A percentile compares a stretch with the other conserved stretches of the same genome.
Conservation (phyloP, 192 early-diverging fungal genomes). For the Powellomyces hirtus region DNA sequence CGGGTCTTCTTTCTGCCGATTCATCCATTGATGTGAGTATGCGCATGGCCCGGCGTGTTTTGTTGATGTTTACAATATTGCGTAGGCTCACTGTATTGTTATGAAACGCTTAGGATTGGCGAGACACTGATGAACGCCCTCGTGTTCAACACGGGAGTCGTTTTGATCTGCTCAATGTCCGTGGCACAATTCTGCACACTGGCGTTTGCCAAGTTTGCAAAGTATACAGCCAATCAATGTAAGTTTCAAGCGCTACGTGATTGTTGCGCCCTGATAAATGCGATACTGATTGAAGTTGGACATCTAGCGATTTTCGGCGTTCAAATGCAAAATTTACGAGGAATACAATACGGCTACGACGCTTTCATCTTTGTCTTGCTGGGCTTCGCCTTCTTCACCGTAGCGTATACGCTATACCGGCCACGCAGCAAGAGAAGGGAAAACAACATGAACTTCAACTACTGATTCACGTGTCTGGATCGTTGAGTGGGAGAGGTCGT, state of each 20-base stretch:
- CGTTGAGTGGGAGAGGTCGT: too few species aligned
- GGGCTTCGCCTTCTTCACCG: conserved; percentile 41
- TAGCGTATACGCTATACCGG: conserved; percentile 46
- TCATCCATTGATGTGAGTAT: conserved; percentile 48
- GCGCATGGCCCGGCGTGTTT: too few species aligned
- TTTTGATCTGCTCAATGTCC: conserved; percentile 54
- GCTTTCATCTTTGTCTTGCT: conserved; percentile 48
- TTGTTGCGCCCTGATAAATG: too few species aligned
- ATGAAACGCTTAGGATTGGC: conserved; percentile 42
- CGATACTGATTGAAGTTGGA: too few species aligned
- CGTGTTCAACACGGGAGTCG: conserved; percentile 59
- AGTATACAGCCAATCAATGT: conserved; percentile 55
- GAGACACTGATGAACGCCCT: conserved; percentile 63
- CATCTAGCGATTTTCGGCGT: conserved; percentile 62
- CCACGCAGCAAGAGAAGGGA: conserved; percentile 48
- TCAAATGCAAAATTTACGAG: conserved; percentile 50
- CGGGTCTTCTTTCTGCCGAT: conserved; percentile 54
- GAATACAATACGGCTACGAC: conserved; percentile 50
- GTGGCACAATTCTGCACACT: conserved; percentile 57
- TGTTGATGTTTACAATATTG: too few species aligned
- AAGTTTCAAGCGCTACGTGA: too few species aligned
- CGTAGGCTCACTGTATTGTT: background rate
- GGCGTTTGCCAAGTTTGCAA: conserved; percentile 52
- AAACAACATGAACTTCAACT: conserved; percentile 16
- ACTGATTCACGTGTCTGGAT: too few species aligned